Evolutionary conservation across 2,329 filamentous ascomycete species (phyloP), one percentile per base, ranked within the genome.

Genomic region (Beauveria asiatica): DNA sequence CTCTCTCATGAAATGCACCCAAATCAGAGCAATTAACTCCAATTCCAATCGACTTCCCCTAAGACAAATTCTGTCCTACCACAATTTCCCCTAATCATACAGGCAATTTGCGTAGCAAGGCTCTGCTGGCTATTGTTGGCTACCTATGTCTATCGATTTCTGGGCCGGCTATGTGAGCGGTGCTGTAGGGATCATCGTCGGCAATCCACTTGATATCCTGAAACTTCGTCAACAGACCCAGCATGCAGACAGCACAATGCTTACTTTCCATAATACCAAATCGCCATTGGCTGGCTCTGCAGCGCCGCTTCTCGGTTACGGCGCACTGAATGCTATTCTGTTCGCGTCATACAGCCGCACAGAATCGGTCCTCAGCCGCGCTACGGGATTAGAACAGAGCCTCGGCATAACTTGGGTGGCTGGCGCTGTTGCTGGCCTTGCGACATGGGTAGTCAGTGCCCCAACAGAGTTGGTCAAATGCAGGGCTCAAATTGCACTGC

Each of bases 401-500:
- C 78, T 91, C 4, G 80, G 79, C 70, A 86, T 87, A 42, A 85
- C 88, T 17, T 97, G 89, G 84, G 64, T 87, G 10, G 91, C 92
- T 17, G 93, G 93, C 50, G 89, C 89, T 9, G 75, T 87, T 3
- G 90, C 90, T 46, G 93, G 93, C 1, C 79, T 97, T 19, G 89
- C 90, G 3, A 94, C 89, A 5, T 97, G 92, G 81, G 80, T 89
- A 21, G 82, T 97, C 42, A 93, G 89, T 62, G 88, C 92, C 5
- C 93, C 93, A 0, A 96, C 92, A 0, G 93, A 97, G 74, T 79
- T 96, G 39, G 81, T 97, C 66, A 97, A 97, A 76, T 96, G 92
- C 70, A 84, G 90, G 45, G 88, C 90, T 0, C 93, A 97, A 70
- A 78, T 94, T 8, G 73, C 75, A 11, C 67, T 71, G 9, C 62